Evolutionary conservation across 2,329 filamentous ascomycete genomes (phyloP).

Genomic region (Phialemoniopsis sp.): DNA sequence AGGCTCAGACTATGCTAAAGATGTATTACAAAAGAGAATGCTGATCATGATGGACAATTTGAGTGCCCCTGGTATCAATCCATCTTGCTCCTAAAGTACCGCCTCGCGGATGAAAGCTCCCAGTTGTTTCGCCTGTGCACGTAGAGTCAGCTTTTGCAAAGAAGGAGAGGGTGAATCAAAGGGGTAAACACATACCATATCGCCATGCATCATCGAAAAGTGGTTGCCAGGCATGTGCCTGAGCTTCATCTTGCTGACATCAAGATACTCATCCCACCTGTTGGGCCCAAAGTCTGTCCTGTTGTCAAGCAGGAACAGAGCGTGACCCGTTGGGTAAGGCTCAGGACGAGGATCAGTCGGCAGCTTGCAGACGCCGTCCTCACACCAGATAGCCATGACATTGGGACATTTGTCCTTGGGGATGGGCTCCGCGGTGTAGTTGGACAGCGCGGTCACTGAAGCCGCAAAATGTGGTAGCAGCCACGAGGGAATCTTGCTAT

Average conservation of each 20-base stretch:
- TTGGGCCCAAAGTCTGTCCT: conserved; percentile 68
- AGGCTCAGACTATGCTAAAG: neutral
- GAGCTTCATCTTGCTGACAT: conserved; percentile 56
- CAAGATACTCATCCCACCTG: conserved; percentile 64
- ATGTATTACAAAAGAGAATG: neutral
- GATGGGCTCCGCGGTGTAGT: conserved; percentile 63
- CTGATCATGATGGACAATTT: neutral
- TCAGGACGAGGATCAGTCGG: conserved; percentile 62
- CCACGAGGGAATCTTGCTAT: conserved; percentile 64
- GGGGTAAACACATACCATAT: conserved; percentile 20
- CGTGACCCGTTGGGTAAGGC: conserved; percentile 55
- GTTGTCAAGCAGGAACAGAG: conserved; percentile 69
- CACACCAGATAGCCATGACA: conserved; percentile 66
- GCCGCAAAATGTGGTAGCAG: conserved; percentile 69
- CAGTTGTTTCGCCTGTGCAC: conserved; percentile 26
- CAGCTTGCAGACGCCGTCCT: conserved; percentile 67
- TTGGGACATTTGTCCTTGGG: conserved; percentile 54
- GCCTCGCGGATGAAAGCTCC: conserved; percentile 27
- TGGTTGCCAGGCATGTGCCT: conserved; percentile 69
- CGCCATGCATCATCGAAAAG: conserved; percentile 72
- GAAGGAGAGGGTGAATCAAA: neutral
- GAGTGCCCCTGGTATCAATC: neutral
- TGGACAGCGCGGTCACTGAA: conserved; percentile 63
- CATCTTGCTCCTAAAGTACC: conserved; percentile 16
- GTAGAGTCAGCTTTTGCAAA: too few relatives aligned